Base-by-base conservation (phyloP, 257 asterid genomes). In the Solanum tarapatanum region DNA sequence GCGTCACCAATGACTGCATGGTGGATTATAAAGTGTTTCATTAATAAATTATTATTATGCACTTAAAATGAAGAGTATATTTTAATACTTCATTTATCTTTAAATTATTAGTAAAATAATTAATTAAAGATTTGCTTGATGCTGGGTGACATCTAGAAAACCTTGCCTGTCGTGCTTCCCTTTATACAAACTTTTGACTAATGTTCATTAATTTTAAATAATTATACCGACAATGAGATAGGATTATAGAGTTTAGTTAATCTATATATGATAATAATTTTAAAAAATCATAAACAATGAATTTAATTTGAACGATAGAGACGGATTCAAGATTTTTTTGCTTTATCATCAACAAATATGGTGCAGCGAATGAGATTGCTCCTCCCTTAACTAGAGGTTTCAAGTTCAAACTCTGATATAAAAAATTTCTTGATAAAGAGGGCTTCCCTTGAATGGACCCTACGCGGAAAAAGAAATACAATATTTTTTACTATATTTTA, bases 1-100 rank as follows among this genome's bases (percentile, higher is more conserved):
- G 55, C 80, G 85, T 91, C 89, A 89, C 23, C 43, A 21, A 33
- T 91, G 91, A 91, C 92, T 69, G 83, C 89, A 91, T 75, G n/a
- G 36, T 82, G 82, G 60, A 32, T 30, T 28, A 32, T 75, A 33
- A 28, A 43, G 24, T 45, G 30, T 74, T 6, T 74, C 48, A n/a
- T 11, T 6, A 37, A 12, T 37, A 75, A 76, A 76, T 30, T 70
- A 70, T 16, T 30, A n/a, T 12, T 16, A 45, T 28, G 11, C 17
- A 16, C 41, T 45, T 8, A 80, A 17, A 14, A 43, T 80, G 68
- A 45, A 80, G 68, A 11, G 10, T 45, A 17, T 80, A 24, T 8
- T 24, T 80, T 45, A 43, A 16, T 14, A 80, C 85, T 77, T 41
- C 36, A 26, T 24, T 41, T 24, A 30, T 77, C 37, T 41, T 77